These are phyloP conservation scores for Penicillium riverlandense DNA, from an alignment of 495 filamentous ascomycete genomes.

Conservation along the genomic window DNA sequence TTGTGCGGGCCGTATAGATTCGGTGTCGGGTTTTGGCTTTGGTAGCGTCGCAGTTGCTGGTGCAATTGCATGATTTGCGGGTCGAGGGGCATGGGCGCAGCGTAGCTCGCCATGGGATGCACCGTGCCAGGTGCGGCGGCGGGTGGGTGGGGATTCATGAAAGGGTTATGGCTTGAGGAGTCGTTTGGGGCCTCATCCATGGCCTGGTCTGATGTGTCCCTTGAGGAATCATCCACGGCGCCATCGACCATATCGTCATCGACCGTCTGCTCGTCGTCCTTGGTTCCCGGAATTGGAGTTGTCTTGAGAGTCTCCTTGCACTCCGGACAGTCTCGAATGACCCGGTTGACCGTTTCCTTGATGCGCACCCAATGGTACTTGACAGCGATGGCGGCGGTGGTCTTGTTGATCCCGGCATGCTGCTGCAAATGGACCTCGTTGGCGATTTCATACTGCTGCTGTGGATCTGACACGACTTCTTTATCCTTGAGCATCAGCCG, in stretches of 20 bases:
- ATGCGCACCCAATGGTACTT: constrained; percentile 98
- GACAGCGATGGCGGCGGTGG: constrained; percentile 87
- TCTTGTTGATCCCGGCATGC: constrained; percentile 98
- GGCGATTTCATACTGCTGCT: constrained; percentile 88
- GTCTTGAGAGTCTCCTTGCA: constrained; percentile 76
- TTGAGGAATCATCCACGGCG: constrained; percentile 10
- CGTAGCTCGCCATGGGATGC: constrained; percentile 31
- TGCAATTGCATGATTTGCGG: constrained; percentile 40
- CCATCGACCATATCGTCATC: constrained; percentile 14
- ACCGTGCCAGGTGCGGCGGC: constrained; percentile 22
- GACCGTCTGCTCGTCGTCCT: constrained; percentile 18
- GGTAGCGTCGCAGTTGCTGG: constrained; percentile 31
- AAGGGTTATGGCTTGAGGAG: constrained; percentile 26
- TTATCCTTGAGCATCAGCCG: constrained; percentile 95
- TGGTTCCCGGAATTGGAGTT: constrained; percentile 27
- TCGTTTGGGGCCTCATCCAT: constrained; percentile 29
- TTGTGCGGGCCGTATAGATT: constrained; percentile 23
- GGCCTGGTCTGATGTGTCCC: constrained; percentile 14
- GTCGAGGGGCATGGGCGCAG: constrained; percentile 33
- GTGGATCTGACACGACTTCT: constrained; percentile 88
- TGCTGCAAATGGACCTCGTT: constrained; percentile 61
- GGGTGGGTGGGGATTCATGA: constrained; percentile 20
- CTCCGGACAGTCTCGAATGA: constrained; percentile 85
- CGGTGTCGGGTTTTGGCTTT: constrained; percentile 30
- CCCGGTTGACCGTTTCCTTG: constrained; percentile 92